Conservation (phyloP, 2,329 filamentous ascomycete genomes). For the Aspergillus quadricinctus region DNA sequence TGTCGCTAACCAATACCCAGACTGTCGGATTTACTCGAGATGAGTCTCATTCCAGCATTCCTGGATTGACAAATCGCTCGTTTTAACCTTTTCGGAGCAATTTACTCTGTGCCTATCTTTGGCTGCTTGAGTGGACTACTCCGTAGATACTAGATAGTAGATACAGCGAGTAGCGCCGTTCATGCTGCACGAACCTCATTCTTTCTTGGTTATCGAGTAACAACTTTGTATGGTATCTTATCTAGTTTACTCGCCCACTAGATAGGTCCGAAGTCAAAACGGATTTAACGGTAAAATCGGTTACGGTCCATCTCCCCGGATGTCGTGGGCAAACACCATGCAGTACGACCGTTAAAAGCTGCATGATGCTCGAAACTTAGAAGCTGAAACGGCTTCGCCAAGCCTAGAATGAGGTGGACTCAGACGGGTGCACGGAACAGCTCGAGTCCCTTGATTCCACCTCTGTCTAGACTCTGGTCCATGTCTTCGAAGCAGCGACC, state of each 20-base stretch:
- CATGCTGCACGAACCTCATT: constrained; percentile 1
- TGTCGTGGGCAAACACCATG: background rate
- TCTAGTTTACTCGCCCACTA: background rate
- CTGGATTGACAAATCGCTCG: background rate
- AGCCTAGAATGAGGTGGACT: background rate
- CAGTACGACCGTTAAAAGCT: background rate
- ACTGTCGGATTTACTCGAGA: constrained; percentile 16
- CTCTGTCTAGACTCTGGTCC: background rate
- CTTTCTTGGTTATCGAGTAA: constrained; percentile 2
- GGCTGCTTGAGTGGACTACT: background rate
- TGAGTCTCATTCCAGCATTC: background rate
- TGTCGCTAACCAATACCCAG: constrained; percentile 10
- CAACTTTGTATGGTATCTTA: background rate
- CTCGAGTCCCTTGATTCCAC: background rate
- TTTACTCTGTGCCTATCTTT: background rate
- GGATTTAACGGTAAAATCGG: no score
- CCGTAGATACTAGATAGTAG: no score
- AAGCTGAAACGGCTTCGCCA: background rate
- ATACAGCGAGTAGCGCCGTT: background rate
- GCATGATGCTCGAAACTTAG: background rate
- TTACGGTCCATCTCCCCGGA: background rate
- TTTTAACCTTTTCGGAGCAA: background rate
- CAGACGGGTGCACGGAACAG: no score
- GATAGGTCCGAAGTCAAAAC: background rate
- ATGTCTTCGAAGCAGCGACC: background rate